Conservation (phyloP, 176 grass and related monocot genomes). For the Thalia dealbata region DNA sequence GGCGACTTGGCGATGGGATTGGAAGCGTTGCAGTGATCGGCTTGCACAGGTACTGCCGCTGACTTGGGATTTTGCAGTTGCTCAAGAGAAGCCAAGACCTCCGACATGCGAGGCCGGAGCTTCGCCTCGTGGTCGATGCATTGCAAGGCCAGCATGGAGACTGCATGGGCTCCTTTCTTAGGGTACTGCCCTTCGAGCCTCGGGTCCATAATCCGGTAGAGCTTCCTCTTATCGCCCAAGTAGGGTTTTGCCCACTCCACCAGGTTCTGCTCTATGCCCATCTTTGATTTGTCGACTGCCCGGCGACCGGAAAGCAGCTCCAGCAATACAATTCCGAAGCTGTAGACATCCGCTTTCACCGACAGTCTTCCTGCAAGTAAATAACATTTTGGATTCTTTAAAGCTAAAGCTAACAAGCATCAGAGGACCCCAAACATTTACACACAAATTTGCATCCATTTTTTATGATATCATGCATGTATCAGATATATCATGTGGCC, state of each 20-base stretch:
- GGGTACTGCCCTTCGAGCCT: constrained; percentile 11
- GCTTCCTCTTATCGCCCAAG: constrained; percentile 13
- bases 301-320: constrained; percentile 11
- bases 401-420: neutral
- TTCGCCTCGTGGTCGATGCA: constrained; percentile 13
- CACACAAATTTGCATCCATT: too few relatives aligned
- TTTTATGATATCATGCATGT: too few relatives aligned
- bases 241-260: constrained; percentile 11
- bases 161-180: constrained; percentile 16
- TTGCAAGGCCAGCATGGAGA: constrained; percentile 3
- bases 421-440: neutral
- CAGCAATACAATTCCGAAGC: constrained; percentile 15
- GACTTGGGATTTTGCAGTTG: constrained; percentile 15
- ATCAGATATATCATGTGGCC: too few relatives aligned
- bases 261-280: constrained; percentile 14
- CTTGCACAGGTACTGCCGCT: neutral
- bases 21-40: neutral
- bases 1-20: neutral
- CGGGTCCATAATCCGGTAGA: constrained; percentile 20
- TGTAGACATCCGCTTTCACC: constrained; percentile 17
- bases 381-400: neutral
- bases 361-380: constrained; percentile 16
- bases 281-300: constrained; percentile 11
- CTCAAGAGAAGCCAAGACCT: constrained; percentile 9
- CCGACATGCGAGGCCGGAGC: constrained; percentile 14